Base-by-base conservation (phyloP, 2,329 filamentous ascomycete species). In the Colletotrichum plurivorum region DNA sequence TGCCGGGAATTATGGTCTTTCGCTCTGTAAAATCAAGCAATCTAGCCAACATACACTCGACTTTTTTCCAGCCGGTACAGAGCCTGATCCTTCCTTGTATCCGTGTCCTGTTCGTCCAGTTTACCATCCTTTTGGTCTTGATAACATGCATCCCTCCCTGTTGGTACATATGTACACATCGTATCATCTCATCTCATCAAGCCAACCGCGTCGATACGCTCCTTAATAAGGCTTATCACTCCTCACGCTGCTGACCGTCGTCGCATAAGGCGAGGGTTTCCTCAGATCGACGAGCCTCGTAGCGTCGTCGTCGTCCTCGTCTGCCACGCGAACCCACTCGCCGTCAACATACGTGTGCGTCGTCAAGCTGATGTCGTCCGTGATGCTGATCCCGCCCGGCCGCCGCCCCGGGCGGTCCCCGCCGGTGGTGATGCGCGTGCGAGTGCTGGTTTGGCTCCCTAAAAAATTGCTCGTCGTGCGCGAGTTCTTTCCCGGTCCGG, bases 321-420 rank as follows among this genome's bases (percentile, higher is more conserved):
- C 60, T 25, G 52, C 49, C 39, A 55, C 60, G 13, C 60, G 60
- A 13, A 63, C 60, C 60, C 60, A 63, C 12, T 46, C 60, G 15
- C 60, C 60, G 12, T 55, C 60, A 8, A 48, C 43, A 22, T 55
- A 55, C 15, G 60, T 63, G 16, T 63, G 60, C n/a, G 60, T 63
- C 60, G 52, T 55, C 51, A 63, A 20, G 15, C 51, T 49, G 20
- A 63, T 63, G 25, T 63, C 60, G 51, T 63, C 60, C 2, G 51
- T 56, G 43, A 63, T 63, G 51, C 51, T 55, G 20, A 63, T 63
- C n/a, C 31, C 31, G 31, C 60, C 60, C 7, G 39, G 25, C 10
- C 51, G 60, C 15, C 41, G 51, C 10, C 51, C 41, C 60, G 60
- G 49, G 5, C 39, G 51, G n/a, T 63, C 52, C 18, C 52, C 51